A percentile compares a stretch with the other conserved stretches of the same genome.
Evolutionary conservation across 768 basidiomycete species (phyloP).

Genomic region (Naganishia vaughanmartiniae): DNA sequence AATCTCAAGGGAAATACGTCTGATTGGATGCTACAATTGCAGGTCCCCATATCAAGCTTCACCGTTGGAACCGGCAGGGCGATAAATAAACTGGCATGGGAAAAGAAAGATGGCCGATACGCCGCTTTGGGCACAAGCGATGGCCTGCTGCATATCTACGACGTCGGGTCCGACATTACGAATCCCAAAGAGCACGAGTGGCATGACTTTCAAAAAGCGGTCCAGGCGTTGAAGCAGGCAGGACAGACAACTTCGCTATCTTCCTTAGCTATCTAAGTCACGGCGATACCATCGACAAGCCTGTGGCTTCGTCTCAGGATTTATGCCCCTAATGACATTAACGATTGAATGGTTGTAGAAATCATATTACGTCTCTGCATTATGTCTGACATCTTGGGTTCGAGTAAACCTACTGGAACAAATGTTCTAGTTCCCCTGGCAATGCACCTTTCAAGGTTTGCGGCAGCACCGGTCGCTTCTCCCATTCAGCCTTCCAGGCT

Average conservation of each 20-base stretch:
- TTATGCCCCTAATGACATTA: conserved; percentile 1
- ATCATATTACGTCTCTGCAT: neutral
- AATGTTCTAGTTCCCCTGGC: neutral
- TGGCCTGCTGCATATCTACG: conserved; percentile 88
- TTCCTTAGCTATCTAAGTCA: neutral
- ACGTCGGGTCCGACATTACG: conserved; percentile 79
- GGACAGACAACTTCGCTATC: conserved; percentile 10
- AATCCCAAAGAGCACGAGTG: conserved; percentile 87
- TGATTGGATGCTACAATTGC: neutral
- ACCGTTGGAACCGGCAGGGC: conserved; percentile 73
- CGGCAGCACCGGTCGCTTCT: conserved; percentile 42
- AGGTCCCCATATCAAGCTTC: conserved; percentile 92
- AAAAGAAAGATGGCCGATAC: conserved; percentile 83
- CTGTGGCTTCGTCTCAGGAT: neutral
- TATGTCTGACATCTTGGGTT: neutral
- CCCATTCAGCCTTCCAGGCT: conserved; percentile 40
- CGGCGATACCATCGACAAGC: too few species aligned
- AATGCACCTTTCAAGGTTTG: neutral
- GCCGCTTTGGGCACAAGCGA: conserved; percentile 89
- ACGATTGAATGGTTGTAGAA: neutral
- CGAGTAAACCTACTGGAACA: neutral
- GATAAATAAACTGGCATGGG: conserved; percentile 95
- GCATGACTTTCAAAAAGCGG: conserved; percentile 83
- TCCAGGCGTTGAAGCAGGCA: conserved; percentile 61
- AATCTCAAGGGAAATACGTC: neutral